phyloP scores from a whole-genome alignment of 768 basidiomycete species.

The Termitomyces sp. region DNA sequence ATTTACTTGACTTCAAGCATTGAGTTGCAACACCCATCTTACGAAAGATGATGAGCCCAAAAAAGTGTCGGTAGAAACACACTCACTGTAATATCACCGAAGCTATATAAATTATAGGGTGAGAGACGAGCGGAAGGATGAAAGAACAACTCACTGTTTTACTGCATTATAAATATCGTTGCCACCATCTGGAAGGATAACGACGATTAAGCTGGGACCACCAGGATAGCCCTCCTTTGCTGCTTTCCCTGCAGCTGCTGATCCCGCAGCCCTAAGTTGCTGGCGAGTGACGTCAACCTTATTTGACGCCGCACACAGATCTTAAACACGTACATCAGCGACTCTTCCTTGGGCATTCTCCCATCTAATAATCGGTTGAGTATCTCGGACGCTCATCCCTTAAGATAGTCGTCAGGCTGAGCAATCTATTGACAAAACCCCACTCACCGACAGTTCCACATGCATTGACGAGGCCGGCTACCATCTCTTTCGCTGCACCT shows the following conservation, averaged over 20 bases:
- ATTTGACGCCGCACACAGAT: background rate
- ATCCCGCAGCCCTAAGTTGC: slow-evolving; percentile 49
- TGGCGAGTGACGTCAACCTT: background rate
- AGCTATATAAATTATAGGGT: slow-evolving; percentile 18
- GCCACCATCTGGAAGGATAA: slow-evolving; percentile 65
- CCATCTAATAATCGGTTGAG: slow-evolving; percentile 41
- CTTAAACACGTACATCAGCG: slow-evolving; percentile 22
- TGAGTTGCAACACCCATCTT: slow-evolving; percentile 79
- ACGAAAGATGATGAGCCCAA: background rate
- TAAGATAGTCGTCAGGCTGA: slow-evolving; percentile 16
- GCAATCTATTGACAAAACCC: slow-evolving; percentile 31
- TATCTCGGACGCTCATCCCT: slow-evolving; percentile 57
- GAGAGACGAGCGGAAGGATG: slow-evolving; percentile 10
- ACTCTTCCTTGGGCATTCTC: slow-evolving; percentile 58
- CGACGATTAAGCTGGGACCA: slow-evolving; percentile 57
- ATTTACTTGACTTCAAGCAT: slow-evolving; percentile 65
- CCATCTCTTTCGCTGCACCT: slow-evolving; percentile 40
- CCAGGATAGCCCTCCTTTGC: slow-evolving; percentile 23
- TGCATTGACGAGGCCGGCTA: slow-evolving; percentile 41
- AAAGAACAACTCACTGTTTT: slow-evolving; percentile 58
- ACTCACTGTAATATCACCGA: slow-evolving; percentile 48
- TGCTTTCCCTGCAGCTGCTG: slow-evolving; percentile 32
- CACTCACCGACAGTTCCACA: slow-evolving; percentile 55
- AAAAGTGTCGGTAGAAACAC: background rate
- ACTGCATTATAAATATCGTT: slow-evolving; percentile 73